Base-by-base conservation (phyloP, 177 flowering plant genomes). In the Vitis hybrid region DNA sequence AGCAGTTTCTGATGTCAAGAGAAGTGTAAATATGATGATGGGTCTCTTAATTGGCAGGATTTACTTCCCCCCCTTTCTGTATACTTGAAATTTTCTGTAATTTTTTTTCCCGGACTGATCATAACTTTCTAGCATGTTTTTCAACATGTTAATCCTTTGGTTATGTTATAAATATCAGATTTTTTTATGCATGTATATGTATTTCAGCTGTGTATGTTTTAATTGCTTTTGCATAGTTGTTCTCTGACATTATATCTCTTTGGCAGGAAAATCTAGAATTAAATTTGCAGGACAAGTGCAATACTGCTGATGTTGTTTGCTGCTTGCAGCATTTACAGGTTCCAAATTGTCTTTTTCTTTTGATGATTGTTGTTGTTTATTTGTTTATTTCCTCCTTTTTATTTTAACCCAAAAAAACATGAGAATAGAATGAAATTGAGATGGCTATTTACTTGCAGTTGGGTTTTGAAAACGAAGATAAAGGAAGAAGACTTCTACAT, bases 301-400 rank as follows among this genome's bases (percentile, higher is more conserved):
- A 84, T 52, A 79, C 79, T 32, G 91, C 83, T 56, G 96, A 95
- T 84, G 67, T 93, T 21, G 92, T 93, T 75, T 91, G 87, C 81
- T 96, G 98, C 82, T 82, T 92, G 85, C 95, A 93, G 70, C 89
- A 96, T 84, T 84, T 95, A 82, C 98, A 91, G 97, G 98, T 94
- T 54, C 32, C 15, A 52, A 48, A 59, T 58, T 10, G 51, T 21
- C 4, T 72, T 58, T 56, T 62, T 56, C 11, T 18, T 48, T 14
- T 60, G 24, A 30, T 13, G 15, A 13, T 67, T 70, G 9, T 21
- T 19, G n/a, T 59, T 51, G 6, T 14, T 60, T 49, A 1, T 50
- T 11, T 76, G 71, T 16, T 18, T 66, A 8, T 16, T 48, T 55
- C 27, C 18, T 24, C 62, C 32, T 16, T 67, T 52, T 3, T 40